These are phyloP conservation scores for Platanus orientalis DNA, from an alignment of 164 flowering plant species.

Conservation along the genomic window DNA sequence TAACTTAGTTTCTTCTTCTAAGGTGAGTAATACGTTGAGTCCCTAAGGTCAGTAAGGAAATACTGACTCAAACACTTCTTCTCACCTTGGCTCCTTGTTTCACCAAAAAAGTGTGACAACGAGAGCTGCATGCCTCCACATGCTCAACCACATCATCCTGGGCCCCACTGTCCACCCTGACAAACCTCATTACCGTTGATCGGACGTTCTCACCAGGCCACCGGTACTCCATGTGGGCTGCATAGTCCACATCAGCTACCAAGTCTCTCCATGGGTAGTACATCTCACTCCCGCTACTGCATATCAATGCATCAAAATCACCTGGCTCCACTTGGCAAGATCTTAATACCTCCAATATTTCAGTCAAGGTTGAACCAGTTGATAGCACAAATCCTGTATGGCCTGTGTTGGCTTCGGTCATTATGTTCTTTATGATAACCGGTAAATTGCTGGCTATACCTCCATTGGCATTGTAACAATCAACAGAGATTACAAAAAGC, in stretches of 20 bases:
- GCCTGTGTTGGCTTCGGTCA: conserved; percentile 27
- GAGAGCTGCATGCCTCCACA: conserved; percentile 34
- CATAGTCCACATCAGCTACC: conserved; percentile 55
- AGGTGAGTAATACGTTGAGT: too few relatives aligned
- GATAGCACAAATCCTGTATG: conserved; percentile 47
- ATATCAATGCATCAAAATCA: conserved; percentile 64
- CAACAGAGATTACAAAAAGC: conserved; percentile 56
- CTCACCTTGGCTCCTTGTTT: conserved; percentile 67
- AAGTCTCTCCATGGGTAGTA: conserved; percentile 62
- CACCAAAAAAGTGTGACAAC: conserved; percentile 49
- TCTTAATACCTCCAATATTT: conserved; percentile 42
- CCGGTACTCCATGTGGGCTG: conserved; percentile 60
- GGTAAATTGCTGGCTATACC: conserved; percentile 24
- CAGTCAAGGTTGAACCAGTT: conserved; percentile 55
- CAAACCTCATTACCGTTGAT: conserved; percentile 48
- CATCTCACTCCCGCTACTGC: conserved; percentile 72
- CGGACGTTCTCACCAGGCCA: conserved; percentile 74
- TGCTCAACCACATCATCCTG: conserved; percentile 46
- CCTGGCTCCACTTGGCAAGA: conserved; percentile 36
- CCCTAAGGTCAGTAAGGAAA: too few relatives aligned
- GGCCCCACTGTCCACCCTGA: conserved; percentile 36
- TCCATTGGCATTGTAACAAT: conserved; percentile 46
- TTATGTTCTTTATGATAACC: conserved; percentile 32
- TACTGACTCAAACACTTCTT: background rate
- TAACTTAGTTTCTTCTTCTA: too few relatives aligned